These are phyloP conservation scores for Calonectria naviculata DNA, from an alignment of 2,329 filamentous ascomycete genomes.

Conservation along the genomic window DNA sequence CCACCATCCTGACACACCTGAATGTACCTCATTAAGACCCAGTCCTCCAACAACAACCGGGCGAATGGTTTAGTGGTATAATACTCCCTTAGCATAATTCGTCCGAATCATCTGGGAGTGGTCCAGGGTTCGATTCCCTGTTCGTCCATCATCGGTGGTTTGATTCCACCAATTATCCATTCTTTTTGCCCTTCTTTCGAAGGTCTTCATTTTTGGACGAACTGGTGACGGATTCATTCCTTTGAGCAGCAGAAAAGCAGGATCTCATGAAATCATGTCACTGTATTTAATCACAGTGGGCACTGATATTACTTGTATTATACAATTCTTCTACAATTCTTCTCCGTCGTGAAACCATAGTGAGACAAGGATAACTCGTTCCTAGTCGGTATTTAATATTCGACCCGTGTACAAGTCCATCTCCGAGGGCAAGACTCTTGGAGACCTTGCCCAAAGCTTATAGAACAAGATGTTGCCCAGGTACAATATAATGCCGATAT, in stretches of 20 bases:
- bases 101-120: conserved; percentile 39
- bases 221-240: background rate
- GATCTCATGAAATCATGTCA: no score
- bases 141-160: conserved; percentile 40
- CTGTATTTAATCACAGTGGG: background rate
- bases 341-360: no score
- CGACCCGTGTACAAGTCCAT: conserved; percentile 4
- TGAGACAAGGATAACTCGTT: no score
- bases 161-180: conserved; percentile 10
- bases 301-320: background rate
- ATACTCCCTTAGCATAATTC: conserved; percentile 42
- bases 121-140: conserved; percentile 44
- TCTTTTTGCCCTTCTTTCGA: conserved; percentile 3
- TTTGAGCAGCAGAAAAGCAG: no score
- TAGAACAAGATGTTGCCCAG: background rate
- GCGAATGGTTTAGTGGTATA: conserved; percentile 45
- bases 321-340: background rate
- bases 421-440: background rate
- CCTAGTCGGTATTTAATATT: background rate
- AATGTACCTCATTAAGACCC: background rate
- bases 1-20: background rate
- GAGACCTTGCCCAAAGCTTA: conserved; percentile 2
- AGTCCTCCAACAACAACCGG: conserved; percentile 15
- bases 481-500: background rate
- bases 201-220: background rate